These are phyloP conservation scores for Samsoniella hepiali DNA, from an alignment of 2,329 filamentous ascomycete species.

Conservation along the genomic window DNA sequence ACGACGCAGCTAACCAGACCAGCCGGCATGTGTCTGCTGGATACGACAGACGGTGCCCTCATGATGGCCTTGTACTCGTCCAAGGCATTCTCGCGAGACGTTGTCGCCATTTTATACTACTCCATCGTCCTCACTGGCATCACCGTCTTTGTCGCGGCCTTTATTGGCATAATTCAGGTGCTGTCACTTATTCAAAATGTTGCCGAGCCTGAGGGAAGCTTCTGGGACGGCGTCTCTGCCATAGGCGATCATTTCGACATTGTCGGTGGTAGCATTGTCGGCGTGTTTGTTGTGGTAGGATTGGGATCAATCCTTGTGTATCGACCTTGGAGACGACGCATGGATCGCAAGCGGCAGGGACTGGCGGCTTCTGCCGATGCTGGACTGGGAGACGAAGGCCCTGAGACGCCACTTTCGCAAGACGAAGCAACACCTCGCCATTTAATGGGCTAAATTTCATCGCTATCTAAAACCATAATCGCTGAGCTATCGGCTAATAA, in stretches of 20 bases:
- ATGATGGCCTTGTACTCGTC: constrained; percentile 95
- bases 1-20: background rate
- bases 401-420: constrained; percentile 15
- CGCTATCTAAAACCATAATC: constrained; percentile 6
- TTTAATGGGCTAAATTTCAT: constrained; percentile 10
- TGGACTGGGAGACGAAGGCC: constrained; percentile 2
- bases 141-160: constrained; percentile 77
- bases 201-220: constrained; percentile 67
- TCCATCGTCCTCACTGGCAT: constrained; percentile 81
- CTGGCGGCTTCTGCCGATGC: constrained; percentile 15
- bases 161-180: constrained; percentile 83
- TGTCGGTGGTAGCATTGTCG: constrained; percentile 83
- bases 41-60: constrained; percentile 86
- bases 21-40: constrained; percentile 92
- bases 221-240: constrained; percentile 83
- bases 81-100: constrained; percentile 71
- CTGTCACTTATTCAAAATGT: constrained; percentile 76
- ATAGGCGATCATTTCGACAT: constrained; percentile 81
- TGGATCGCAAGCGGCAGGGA: constrained; percentile 28
- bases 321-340: constrained; percentile 66
- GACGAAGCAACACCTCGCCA: constrained; percentile 13
- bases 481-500: background rate
- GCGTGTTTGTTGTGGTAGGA: constrained; percentile 76
- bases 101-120: constrained; percentile 90
- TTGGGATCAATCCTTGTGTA: constrained; percentile 71